Conservation (phyloP, 2,329 filamentous ascomycete species). For the Arthrinium phaeospermum region DNA sequence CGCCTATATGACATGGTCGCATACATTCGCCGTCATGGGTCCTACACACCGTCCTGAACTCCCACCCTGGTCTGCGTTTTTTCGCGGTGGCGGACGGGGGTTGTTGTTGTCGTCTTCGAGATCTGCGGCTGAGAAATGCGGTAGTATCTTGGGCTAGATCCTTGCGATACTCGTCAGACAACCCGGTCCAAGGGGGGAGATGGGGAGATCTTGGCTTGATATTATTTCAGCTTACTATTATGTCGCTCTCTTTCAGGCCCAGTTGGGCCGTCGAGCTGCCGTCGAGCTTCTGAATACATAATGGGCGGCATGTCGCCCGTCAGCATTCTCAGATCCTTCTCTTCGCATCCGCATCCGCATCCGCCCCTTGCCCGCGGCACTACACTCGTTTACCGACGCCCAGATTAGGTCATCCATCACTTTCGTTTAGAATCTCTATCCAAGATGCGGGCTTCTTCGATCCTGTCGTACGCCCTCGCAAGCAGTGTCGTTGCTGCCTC, state of each 20-base stretch:
- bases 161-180: conserved; percentile 3
- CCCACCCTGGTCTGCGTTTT: neutral
- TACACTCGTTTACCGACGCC: conserved; percentile 6
- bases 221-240: neutral
- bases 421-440: conserved; percentile 24
- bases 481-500: conserved; percentile 28
- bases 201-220: neutral
- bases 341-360: conserved; percentile 9
- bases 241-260: neutral
- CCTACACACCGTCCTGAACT: neutral
- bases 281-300: neutral
- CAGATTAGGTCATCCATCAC: conserved; percentile 18
- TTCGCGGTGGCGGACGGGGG: conserved; percentile 12
- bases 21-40: neutral
- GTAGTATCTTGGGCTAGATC: neutral
- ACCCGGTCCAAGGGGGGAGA: no score
- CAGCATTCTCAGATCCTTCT: neutral
- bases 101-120: neutral
- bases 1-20: neutral
- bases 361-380: neutral
- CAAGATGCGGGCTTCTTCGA: conserved; percentile 24
- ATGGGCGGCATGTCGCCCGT: neutral
- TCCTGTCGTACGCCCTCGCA: conserved; percentile 27
- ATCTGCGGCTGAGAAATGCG: conserved; percentile 6
- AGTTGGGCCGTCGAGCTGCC: neutral